These are phyloP conservation scores for Tricholoma saponaceum DNA, from an alignment of 768 basidiomycete species.

Conservation along the genomic window DNA sequence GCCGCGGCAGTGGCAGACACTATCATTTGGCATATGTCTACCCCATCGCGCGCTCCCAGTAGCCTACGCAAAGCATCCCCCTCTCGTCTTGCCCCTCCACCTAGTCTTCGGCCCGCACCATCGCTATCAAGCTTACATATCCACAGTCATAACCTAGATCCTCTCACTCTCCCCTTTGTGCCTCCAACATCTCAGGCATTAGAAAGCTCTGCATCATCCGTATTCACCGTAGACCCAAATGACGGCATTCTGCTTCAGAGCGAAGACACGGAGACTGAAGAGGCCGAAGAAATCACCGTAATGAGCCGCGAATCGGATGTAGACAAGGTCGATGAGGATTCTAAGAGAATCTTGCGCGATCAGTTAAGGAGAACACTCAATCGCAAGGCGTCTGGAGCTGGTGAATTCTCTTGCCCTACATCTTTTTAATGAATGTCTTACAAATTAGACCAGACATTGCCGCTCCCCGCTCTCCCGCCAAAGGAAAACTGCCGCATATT, in stretches of 20 bases:
- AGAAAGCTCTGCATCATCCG: conserved; percentile 69
- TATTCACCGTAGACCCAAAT: conserved; percentile 58
- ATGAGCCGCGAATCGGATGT: conserved; percentile 37
- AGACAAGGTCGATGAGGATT: conserved; percentile 45
- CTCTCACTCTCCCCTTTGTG: conserved; percentile 26
- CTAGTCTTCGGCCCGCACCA: conserved; percentile 45
- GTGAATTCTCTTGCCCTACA: conserved; percentile 22
- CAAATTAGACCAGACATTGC: conserved; percentile 21
- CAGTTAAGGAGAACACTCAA: conserved; percentile 67
- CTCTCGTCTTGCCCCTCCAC: conserved; percentile 51
- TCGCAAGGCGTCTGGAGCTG: conserved; percentile 44
- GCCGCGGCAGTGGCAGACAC: too few species aligned
- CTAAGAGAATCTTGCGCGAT: conserved; percentile 64
- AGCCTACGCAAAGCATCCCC: conserved; percentile 33
- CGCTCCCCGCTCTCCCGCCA: conserved; percentile 24
- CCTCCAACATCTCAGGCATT: conserved; percentile 34
- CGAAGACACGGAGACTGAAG: conserved; percentile 54
- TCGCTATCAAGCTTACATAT: conserved; percentile 57
- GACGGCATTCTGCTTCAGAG: conserved; percentile 74
- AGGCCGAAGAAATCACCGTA: conserved; percentile 50
- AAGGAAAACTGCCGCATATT: conserved; percentile 27
- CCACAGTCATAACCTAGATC: conserved; percentile 41
- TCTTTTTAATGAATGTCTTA: conserved; percentile 3
- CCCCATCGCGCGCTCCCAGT: conserved; percentile 6
- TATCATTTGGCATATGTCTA: neutral